phyloP scores from a whole-genome alignment of 805 yeast genomes.

The Spathaspora boniae region DNA sequence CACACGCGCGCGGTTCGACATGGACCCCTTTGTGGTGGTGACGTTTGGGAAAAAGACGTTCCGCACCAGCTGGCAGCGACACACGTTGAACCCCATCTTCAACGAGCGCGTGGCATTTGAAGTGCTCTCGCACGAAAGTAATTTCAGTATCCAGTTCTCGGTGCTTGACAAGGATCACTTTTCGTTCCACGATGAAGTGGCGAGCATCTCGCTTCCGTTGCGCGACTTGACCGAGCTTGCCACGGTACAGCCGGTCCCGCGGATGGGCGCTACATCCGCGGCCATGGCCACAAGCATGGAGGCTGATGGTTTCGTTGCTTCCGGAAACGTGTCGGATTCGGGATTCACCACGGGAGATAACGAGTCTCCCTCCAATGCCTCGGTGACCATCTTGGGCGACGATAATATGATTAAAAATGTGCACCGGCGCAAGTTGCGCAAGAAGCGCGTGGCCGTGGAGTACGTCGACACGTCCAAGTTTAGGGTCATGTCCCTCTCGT shows the following conservation, averaged over 20 bases:
- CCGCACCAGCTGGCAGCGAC: slow-evolving; percentile 80
- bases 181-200: slow-evolving; percentile 81
- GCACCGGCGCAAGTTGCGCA: slow-evolving; percentile 20
- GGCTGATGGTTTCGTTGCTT: slow-evolving; percentile 1
- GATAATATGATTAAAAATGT: slow-evolving; percentile 14
- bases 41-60: slow-evolving; percentile 86
- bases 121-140: slow-evolving; percentile 59
- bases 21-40: slow-evolving; percentile 95
- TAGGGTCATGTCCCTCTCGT: slow-evolving; percentile 37
- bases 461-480: slow-evolving; percentile 38
- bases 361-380: slow-evolving; percentile 7
- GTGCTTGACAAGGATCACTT: slow-evolving; percentile 83
- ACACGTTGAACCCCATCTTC: slow-evolving; percentile 77
- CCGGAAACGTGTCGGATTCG: too few species aligned
- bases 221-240: slow-evolving; percentile 41
- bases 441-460: slow-evolving; percentile 23
- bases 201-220: slow-evolving; percentile 57
- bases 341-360: slow-evolving; percentile 9
- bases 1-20: slow-evolving; percentile 76
- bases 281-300: not conserved
- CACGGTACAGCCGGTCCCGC: slow-evolving; percentile 15
- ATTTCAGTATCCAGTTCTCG: slow-evolving; percentile 63
- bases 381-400: slow-evolving; percentile 9
- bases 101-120: slow-evolving; percentile 81
- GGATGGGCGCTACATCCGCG: not conserved